phyloP scores from a whole-genome alignment of 202 grass and related monocot genomes.

The Dendrocalamus latiflorus region DNA sequence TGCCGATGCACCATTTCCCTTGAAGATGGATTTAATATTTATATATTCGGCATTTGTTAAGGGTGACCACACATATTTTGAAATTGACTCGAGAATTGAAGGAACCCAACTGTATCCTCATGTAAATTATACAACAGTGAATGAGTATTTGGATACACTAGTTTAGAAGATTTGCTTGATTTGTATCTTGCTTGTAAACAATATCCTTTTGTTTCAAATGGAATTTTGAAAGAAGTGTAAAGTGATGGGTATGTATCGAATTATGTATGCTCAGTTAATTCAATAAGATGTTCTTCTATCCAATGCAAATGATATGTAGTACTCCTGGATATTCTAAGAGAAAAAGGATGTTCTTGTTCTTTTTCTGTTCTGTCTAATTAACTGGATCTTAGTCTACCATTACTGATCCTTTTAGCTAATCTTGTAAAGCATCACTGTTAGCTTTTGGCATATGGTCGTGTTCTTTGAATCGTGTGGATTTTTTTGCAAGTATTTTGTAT shows the following conservation, averaged over 20 bases:
- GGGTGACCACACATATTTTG: slow-evolving; percentile 86
- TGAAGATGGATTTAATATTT: slow-evolving; percentile 78
- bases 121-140: slow-evolving; percentile 61
- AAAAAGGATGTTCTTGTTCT: neutral
- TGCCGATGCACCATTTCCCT: slow-evolving; percentile 58
- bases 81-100: slow-evolving; percentile 49
- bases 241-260: neutral
- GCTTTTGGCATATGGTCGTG: neutral
- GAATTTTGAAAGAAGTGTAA: slow-evolving; percentile 1
- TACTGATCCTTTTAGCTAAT: neutral
- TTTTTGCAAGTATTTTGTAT: neutral
- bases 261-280: slow-evolving; percentile 21
- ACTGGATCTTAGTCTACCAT: neutral
- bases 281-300: neutral
- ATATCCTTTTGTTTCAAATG: slow-evolving; percentile 12
- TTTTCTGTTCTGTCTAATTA: neutral
- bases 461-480: neutral
- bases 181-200: slow-evolving; percentile 26
- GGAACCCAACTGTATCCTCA: slow-evolving; percentile 72
- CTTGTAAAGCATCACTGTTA: neutral
- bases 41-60: slow-evolving; percentile 88
- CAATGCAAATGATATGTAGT: no score
- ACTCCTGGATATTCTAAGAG: no score
- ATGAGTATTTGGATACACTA: slow-evolving; percentile 59
- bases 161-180: slow-evolving; percentile 31